Evolutionary conservation across 345 rosid species (phyloP).

Genomic region (Turnera subulata): DNA sequence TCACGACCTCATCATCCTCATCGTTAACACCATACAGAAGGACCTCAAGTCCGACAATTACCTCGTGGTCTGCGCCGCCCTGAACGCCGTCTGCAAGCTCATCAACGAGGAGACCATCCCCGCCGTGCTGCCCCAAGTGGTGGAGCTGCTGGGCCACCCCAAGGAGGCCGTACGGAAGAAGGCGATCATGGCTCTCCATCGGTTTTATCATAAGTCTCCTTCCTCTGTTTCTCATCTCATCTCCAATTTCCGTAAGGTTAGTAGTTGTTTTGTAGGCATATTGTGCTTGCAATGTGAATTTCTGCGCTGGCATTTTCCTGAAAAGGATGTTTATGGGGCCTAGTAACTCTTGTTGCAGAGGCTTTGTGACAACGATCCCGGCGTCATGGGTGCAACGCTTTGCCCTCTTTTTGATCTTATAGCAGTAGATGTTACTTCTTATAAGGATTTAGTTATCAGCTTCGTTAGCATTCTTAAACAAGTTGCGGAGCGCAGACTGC

Average conservation of each 20-base stretch:
- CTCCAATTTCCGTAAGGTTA: slow-evolving; percentile 85
- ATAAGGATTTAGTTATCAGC: slow-evolving; percentile 82
- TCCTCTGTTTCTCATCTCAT: slow-evolving; percentile 81
- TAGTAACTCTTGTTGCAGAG: slow-evolving; percentile 38
- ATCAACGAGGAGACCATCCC: slow-evolving; percentile 99
- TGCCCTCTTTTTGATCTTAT: slow-evolving; percentile 91
- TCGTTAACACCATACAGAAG: slow-evolving; percentile 95
- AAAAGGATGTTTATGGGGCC: slow-evolving; percentile 3
- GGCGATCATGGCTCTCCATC: slow-evolving; percentile 96
- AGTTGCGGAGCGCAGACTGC: slow-evolving; percentile 82
- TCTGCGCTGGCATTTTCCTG: background rate
- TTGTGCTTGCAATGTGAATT: background rate
- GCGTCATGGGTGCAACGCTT: slow-evolving; percentile 98
- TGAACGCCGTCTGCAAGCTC: slow-evolving; percentile 83
- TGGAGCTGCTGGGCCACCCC: slow-evolving; percentile 67
- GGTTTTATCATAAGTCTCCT: slow-evolving; percentile 85
- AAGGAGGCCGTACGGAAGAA: slow-evolving; percentile 97
- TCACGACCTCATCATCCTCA: slow-evolving; percentile 87
- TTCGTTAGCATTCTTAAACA: slow-evolving; percentile 96
- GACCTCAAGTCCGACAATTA: slow-evolving; percentile 90
- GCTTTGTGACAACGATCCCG: slow-evolving; percentile 91
- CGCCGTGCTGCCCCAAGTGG: slow-evolving; percentile 89
- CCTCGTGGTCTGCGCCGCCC: slow-evolving; percentile 79
- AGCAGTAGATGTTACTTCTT: slow-evolving; percentile 58
- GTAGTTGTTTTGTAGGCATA: background rate